phyloP scores from a whole-genome alignment of 495 filamentous ascomycete genomes.

The Talaromyces nanjingensis region DNA sequence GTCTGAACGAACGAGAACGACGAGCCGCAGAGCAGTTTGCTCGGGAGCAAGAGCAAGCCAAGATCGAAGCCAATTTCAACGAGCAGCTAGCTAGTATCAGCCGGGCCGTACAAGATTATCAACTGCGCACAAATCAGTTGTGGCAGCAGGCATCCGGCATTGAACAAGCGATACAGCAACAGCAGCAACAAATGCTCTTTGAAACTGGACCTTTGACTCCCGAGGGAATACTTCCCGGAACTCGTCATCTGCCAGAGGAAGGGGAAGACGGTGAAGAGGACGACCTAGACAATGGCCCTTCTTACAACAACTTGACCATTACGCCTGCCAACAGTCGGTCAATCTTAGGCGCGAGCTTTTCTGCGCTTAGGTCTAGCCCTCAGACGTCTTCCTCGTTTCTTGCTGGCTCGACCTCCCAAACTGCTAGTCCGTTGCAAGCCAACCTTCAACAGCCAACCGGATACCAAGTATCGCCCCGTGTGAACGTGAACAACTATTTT shows the following conservation, averaged over 20 bases:
- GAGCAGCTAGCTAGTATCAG: slow-evolving; percentile 39
- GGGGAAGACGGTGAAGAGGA: slow-evolving; percentile 11
- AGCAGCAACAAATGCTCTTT: slow-evolving; percentile 35
- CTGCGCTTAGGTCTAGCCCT: slow-evolving; percentile 33
- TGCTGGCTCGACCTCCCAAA: slow-evolving; percentile 28
- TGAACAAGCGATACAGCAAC: slow-evolving; percentile 38
- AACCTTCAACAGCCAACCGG: slow-evolving; percentile 24
- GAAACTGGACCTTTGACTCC: slow-evolving; percentile 41
- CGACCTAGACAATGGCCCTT: slow-evolving; percentile 2
- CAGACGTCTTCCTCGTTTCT: slow-evolving; percentile 30
- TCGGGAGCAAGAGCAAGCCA: slow-evolving; percentile 56
- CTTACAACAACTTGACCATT: slow-evolving; percentile 21
- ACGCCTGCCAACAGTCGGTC: slow-evolving; percentile 28
- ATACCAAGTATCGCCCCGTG: slow-evolving; percentile 30
- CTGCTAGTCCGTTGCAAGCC: slow-evolving; percentile 32
- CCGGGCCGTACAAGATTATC: slow-evolving; percentile 42
- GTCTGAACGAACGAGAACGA: slow-evolving; percentile 66
- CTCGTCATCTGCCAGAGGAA: slow-evolving; percentile 31
- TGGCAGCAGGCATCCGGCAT: slow-evolving; percentile 42
- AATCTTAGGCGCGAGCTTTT: slow-evolving; percentile 34
- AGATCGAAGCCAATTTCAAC: slow-evolving; percentile 43
- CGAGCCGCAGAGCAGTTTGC: slow-evolving; percentile 61
- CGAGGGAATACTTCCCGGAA: slow-evolving; percentile 43
- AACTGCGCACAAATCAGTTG: slow-evolving; percentile 36
- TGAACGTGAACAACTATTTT: slow-evolving; percentile 26